Base-by-base conservation (phyloP, 108 stramenopile species). In the Craspedostauros australis region DNA sequence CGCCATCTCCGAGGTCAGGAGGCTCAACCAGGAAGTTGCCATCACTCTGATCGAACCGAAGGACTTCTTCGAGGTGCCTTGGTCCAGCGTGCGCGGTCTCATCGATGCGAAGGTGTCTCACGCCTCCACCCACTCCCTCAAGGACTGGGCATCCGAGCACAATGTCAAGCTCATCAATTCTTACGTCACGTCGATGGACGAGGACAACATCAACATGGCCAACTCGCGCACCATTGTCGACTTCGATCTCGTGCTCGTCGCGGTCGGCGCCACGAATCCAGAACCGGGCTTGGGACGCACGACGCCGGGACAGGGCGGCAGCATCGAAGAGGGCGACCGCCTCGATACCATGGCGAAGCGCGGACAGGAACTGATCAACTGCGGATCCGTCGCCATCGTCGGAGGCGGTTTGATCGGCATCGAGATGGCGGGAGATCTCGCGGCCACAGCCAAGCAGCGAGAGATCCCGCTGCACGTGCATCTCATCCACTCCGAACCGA, bases 381-480 rank as follows among this genome's bases (percentile, higher is more conserved):
- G 48, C 38, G 30, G 46, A 26, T 37, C 38, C 22, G 59, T 68
- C 8, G 16, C 51, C 27, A 36, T 68, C 8, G 59, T 68, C 25
- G 66, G 66, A 38, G 66, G 66, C 6, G 66, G 66, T 39, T 60
- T 68, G 57, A 54, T 68, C 30, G 66, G 66, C 3, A 30, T 47
- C 16, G 66, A 68, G 40, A 37, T 60, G 12, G 66, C 66, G 5
- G 58, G 51, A 14, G 66, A 68, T 53, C 33, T 68, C 27, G 66
- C 66, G 4, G 46, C 24, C 24, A 55, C 18, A 46, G 39, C 59
- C 40, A 53, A 44, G 16, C 15, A 53, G 12, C 18, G 7, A 9
- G 51, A 23, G 9, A 44, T 30, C 12, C 19, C 29, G 0, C 40
- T 50, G 19, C 28, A 38, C 1, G 49, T 68, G 24, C 50, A 50